Evolutionary conservation across 2,329 filamentous ascomycete genomes (phyloP).

Genomic region (Podosphaera fusca): DNA sequence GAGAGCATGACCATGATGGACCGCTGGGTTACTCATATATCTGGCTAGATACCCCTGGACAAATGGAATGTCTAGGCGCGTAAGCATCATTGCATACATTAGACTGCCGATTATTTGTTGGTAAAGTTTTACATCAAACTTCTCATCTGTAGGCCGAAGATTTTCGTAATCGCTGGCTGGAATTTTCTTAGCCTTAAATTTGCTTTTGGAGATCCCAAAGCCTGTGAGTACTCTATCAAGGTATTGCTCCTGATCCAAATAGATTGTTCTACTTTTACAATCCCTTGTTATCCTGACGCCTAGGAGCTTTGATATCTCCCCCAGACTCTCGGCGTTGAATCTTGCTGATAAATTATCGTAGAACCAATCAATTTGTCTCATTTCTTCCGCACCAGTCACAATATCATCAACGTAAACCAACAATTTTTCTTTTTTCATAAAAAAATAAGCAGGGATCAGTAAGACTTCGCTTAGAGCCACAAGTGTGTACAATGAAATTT

Average conservation of each 20-base stretch:
- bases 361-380: background rate
- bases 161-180: background rate
- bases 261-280: background rate
- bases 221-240: background rate
- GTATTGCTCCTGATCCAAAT: background rate
- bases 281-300: background rate
- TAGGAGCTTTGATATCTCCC: background rate
- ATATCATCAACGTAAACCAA: background rate
- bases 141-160: background rate
- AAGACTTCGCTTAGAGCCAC: background rate
- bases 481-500: background rate
- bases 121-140: background rate
- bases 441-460: background rate
- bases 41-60: background rate
- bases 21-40: background rate
- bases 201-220: background rate
- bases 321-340: background rate
- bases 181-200: background rate
- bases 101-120: background rate
- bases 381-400: background rate
- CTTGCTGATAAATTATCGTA: background rate
- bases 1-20: background rate
- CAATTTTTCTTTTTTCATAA: background rate
- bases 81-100: background rate
- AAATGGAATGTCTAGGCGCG: background rate